Evolutionary conservation across 2,329 filamentous ascomycete genomes (phyloP).

Genomic region (Sporothrix humicola): DNA sequence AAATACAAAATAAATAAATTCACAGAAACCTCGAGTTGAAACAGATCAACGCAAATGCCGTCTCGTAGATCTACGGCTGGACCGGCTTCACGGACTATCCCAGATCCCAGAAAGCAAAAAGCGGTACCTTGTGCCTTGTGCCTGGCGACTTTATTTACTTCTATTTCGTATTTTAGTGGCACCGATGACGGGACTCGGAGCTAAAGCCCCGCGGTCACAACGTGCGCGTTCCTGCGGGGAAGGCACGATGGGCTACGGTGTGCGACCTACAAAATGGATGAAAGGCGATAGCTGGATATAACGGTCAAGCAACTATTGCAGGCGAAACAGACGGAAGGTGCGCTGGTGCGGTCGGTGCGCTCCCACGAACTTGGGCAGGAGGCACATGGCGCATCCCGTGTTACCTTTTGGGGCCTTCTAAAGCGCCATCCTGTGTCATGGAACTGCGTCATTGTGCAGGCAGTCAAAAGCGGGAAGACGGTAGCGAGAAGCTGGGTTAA

Average conservation of each 20-base stretch:
- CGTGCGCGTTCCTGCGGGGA: background rate
- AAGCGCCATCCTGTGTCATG: background rate
- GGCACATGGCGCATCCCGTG: constrained; percentile 3
- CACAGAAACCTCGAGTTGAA: too few species aligned
- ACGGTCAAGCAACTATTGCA: background rate
- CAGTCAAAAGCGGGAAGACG: background rate
- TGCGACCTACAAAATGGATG: background rate
- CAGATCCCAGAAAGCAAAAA: background rate
- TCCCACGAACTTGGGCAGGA: background rate
- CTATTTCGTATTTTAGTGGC: background rate
- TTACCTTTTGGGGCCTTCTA: background rate
- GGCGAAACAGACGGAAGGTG: background rate
- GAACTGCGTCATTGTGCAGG: constrained; percentile 26
- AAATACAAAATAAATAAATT: too few species aligned
- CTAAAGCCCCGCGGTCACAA: constrained; percentile 15
- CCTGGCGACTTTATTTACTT: background rate
- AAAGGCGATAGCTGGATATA: background rate
- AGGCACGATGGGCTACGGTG: background rate
- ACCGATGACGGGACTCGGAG: constrained; percentile 18
- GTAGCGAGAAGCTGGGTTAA: background rate
- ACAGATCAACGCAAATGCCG: too few species aligned
- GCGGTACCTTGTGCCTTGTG: background rate
- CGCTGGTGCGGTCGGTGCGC: too few species aligned
- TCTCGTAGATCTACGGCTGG: background rate
- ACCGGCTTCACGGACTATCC: background rate